Evolutionary conservation across 1,284 basidiomycete genomes (phyloP), one percentile per base, ranked within the genome.

Genomic region (Ustilago tritici): DNA sequence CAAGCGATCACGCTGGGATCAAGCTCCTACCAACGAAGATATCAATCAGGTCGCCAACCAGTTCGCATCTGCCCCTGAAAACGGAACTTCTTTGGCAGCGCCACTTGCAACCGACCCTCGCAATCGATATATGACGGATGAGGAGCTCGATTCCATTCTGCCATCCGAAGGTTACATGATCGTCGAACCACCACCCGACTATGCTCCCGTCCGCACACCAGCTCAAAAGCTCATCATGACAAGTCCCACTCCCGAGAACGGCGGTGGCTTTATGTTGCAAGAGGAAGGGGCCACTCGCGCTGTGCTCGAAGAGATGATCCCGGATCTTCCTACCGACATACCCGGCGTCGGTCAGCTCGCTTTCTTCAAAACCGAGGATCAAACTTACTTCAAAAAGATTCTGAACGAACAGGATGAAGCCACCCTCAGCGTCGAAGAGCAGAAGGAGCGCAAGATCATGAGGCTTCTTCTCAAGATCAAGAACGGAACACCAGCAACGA

Each of bases 391-490:
- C 81, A 92, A 95, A 66, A 98, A 98, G 87, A 97, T 99, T 72
- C 87, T 97, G 57, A 94, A 93, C 81, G 94, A 96, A 86, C 94
- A 95, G 82, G 94, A 97, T 87, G 93, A 98, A 87, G 80, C 82
- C 35, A 84, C 74, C n/a, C 89, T 98, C 58, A 91, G 93, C 1
- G 91, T 95, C n/a, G 97, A 99, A 61, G 97, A 99, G 88, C 93
- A 98, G 90, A 99, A 99, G 88, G 97, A 99, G 88, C 91, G 95
- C 84, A 98, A 98, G 88, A 99, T 99, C 84, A 98, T 99, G 95
- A 92, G 95, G n/a, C 88, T 99, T n/a, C 88, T 99, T 55, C 90
- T 99, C 82, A 99, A 99, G 88, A 99, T 99, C 88, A 99, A 99
- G 89, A 99, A 99, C 87, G 97, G 97, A 55, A 98, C 96, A 2